Base-by-base conservation (phyloP, 768 basidiomycete species). In the Tephrocybe sp. region DNA sequence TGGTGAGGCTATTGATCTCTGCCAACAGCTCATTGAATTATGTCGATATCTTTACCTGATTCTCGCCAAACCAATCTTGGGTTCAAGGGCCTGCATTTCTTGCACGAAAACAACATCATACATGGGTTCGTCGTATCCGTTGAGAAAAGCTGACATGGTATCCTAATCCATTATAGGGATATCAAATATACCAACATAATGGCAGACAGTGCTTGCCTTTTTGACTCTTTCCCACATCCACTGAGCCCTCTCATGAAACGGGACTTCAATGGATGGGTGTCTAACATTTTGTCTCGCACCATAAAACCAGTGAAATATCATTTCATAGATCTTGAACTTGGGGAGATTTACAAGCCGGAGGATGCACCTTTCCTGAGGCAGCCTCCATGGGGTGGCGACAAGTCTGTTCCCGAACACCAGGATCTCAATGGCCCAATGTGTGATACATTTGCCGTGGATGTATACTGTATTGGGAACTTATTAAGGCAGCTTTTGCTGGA, bases 381-480 rank as follows among this genome's bases (percentile, higher is more conserved):
- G 7, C 67, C 69, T 0, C 62, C 69, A 1, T 55, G 57, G 33
- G 73, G 76, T 1, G n/a, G n/a, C n/a, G n/a, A n/a, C n/a, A n/a
- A n/a, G n/a, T n/a, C n/a, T n/a, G n/a, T n/a, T n/a, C n/a, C n/a
- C n/a, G n/a, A n/a, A n/a, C n/a, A n/a, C n/a, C n/a, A n/a, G n/a
- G n/a, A n/a, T n/a, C n/a, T n/a, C 18, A 3, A 47, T 29, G 25
- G 23, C 4, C 25, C 37, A 7, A 30, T 30, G n/a, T 50, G 64
- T 12, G 49, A 72, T 43, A 64, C 70, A 0, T 74, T 72, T 33
- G 52, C 66, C 0, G 64, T 60, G 0, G 73, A 73, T 27, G 54
- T 72, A 13, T 73, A 69, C 46, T 68, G 63, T 27, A 41, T 72
- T 2, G 71, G 71, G 0, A 72, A 74, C 22, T 18, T 63, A 1